These are phyloP conservation scores for Tuctoria greenei DNA, from an alignment of 176 grass and related monocot species.

Conservation along the genomic window DNA sequence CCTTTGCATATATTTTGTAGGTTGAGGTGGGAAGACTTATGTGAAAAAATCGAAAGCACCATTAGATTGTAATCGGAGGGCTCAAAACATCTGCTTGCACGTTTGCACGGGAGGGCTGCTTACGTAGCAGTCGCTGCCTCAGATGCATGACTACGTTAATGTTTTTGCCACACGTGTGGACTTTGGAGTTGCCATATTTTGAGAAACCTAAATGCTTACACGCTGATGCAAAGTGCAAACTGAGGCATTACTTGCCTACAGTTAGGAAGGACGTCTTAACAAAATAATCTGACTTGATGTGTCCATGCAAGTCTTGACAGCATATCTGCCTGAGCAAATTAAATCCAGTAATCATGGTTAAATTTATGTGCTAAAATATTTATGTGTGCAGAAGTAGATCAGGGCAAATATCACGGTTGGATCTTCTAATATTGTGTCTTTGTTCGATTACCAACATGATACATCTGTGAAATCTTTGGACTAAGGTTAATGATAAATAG, in stretches of 20 bases:
- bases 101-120: too few relatives aligned
- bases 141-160: neutral
- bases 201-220: neutral
- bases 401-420: neutral
- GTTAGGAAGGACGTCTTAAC: neutral
- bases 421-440: neutral
- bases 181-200: neutral
- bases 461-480: neutral
- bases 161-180: neutral
- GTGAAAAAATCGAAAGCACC: too few relatives aligned
- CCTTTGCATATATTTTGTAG: too few relatives aligned
- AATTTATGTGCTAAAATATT: neutral
- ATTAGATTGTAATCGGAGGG: too few relatives aligned
- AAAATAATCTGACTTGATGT: neutral
- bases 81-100: too few relatives aligned
- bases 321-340: neutral
- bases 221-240: neutral
- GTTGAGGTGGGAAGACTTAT: too few relatives aligned
- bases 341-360: neutral
- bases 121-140: too few relatives aligned
- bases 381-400: neutral
- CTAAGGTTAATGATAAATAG: neutral
- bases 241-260: neutral
- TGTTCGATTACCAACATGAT: neutral
- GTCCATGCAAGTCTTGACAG: neutral